Conservation (phyloP, 371 early-diverging fungal species). For the Syncephalastrum contaminatum region DNA sequence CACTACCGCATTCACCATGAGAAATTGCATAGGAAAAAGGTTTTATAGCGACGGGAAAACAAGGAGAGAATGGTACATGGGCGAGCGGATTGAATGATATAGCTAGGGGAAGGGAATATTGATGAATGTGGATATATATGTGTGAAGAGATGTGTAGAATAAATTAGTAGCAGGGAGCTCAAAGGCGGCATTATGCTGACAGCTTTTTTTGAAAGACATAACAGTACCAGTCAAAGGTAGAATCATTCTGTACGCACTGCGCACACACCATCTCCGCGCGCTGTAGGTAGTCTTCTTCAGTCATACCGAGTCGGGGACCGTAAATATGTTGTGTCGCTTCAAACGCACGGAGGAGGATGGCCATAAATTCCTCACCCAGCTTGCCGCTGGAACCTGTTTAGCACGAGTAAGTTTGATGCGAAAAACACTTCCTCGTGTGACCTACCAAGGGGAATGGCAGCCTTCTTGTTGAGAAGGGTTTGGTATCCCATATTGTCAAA, state of each 20-base stretch:
- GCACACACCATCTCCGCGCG: slow-evolving; percentile 40
- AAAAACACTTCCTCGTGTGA: background rate
- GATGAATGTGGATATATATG: too few relatives aligned
- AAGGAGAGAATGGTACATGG: too few relatives aligned
- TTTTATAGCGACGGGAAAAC: too few relatives aligned
- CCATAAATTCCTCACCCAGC: slow-evolving; percentile 26
- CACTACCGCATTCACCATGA: too few relatives aligned
- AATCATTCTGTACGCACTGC: slow-evolving; percentile 36
- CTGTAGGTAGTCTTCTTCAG: slow-evolving; percentile 34
- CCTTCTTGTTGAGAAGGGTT: slow-evolving; percentile 22
- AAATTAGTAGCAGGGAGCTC: too few relatives aligned
- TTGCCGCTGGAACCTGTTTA: slow-evolving; percentile 26
- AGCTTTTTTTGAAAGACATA: slow-evolving; percentile 6
- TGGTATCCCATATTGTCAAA: slow-evolving; percentile 21
- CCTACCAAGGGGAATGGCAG: slow-evolving; percentile 27
- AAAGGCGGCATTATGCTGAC: too few relatives aligned
- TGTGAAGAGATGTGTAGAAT: too few relatives aligned
- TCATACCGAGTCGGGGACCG: slow-evolving; percentile 29
- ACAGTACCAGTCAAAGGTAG: slow-evolving; percentile 27
- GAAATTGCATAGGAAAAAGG: too few relatives aligned
- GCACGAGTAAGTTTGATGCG: background rate
- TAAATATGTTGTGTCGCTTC: slow-evolving; percentile 13
- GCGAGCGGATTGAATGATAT: too few relatives aligned
- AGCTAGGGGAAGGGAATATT: too few relatives aligned
- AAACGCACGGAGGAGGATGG: slow-evolving; percentile 20